Evolutionary conservation across 2,329 filamentous ascomycete species (phyloP), one percentile per base, ranked within the genome.

Genomic region (Phialophora chinensis): DNA sequence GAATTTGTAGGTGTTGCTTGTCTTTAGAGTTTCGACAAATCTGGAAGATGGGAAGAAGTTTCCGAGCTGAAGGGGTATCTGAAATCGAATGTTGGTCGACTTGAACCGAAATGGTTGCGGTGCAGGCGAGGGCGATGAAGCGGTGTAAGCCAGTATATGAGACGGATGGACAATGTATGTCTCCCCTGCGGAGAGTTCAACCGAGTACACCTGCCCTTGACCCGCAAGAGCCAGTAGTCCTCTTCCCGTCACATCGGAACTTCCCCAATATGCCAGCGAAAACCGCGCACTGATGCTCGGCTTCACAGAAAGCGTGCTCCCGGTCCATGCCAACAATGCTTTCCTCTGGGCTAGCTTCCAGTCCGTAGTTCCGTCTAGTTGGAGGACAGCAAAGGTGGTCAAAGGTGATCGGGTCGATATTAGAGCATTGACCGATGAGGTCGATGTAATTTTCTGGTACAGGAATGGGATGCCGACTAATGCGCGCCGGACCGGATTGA

Each of bases 301-400:
- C 42, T 88, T 88, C 53, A 95, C 85, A 17, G 84, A 83, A 62
- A 99, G 83, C 0, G 92, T 93, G 77, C 96, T 91, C 31, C 95
- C 95, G 0, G 94, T 97, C 95, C 95, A 99, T 62, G 95, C 95
- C n/a, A 98, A 84, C 61, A 99, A 84, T 1, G 93, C 93, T 71
- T 91, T 90, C 69, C 92, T 87, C 77, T 98, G 93, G 6, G 92
- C 87, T 8, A 99, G 83, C 83, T 97, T 91, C 94, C 95, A 99
- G 80, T 99, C 95, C 65, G 93, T 89, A 4, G 93, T 92, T 65
- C 95, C 95, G 81, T 99, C 93, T 59, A 99, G 87, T 76, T 94
- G 91, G 29, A 99, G 85, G 7, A 96, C 88, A 12, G 91, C 89
- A 73, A 99, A 93, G 5, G 93, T 93, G 0, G 93, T 95, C 60